Evolutionary conservation across 176 grass and related monocot species (phyloP), one percentile per base, ranked within the genome.

Genomic region (barley (Hordeum vulgare)): DNA sequence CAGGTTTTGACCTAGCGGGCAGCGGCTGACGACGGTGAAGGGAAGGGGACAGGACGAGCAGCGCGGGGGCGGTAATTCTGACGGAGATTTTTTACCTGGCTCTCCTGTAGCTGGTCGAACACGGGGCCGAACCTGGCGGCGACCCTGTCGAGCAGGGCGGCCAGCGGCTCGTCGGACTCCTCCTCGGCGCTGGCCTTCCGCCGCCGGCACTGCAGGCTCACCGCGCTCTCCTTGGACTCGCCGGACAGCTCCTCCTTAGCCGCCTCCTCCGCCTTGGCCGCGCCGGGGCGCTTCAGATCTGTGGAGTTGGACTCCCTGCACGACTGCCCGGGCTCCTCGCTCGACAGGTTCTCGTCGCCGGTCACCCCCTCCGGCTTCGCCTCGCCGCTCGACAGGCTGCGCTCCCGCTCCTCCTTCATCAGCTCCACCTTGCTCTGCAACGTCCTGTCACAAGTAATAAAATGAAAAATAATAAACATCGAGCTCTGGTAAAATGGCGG

Each of bases 201-300:
- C 47, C 86, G 91, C 64, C 80, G 90, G 28, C 84, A 88, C 47
- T 51, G 47, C 44, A 97, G 88, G 74, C 92, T 94, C 7, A 89
- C 92, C 4, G 95, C 93, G 86, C 95, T 98, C 83, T 94, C 92
- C 80, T 91, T 96, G 7, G 96, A 99, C 85, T 92, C 93, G 3
- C 89, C 91, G 28, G 91, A 91, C 6, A 70, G 86, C 33, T 94
- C 86, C 37, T 88, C 74, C 66, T 83, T 90, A 45, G 58, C 78
- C 0, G 62, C 41, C 64, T 76, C 82, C 71, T 89, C 83, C 20
- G 40, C 66, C 21, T 86, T 86, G 36, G 37, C 74, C 74, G 15
- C n/a, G 47, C 56, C n/a, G 74, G 69, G 78, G 12, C 56, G 54
- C 83, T 94, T 95, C 77, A 80, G 83, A 92, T 96, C 91, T 83